Base-by-base conservation (phyloP, 495 filamentous ascomycete species). In the Podospora pseudoanserina region DNA sequence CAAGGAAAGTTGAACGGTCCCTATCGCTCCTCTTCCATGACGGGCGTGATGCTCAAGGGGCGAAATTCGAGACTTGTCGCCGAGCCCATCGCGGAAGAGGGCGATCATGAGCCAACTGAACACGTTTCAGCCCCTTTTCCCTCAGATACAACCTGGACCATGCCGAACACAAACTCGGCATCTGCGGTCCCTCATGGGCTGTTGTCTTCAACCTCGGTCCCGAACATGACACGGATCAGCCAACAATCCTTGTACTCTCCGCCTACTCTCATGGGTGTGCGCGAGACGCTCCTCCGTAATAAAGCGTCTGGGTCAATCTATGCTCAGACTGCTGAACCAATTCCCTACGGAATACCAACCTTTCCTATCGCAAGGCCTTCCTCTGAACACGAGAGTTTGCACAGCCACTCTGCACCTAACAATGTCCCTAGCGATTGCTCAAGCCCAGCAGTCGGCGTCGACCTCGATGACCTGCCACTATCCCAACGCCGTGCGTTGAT, bases 401-500 rank as follows among this genome's bases (percentile, higher is more conserved):
- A 80, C 67, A 49, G 39, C 15, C 15, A 49, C 39, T 49, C 39
- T 13, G 39, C 39, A 13, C 6, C 39, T 5, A 49, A 49, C 39
- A 77, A 75, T 70, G 71, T 80, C 64, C 65, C 77, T 53, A 30
- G 65, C 4, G 64, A 69, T 65, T 20, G 56, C 58, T n/a, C 67
- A 34, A 5, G 65, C 7, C 18, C 59, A 30, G 53, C 65, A 27
- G 49, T 70, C 57, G 55, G 71, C 53, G 44, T 75, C 49, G 77
- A 85, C 68, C 63, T 78, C 60, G 93, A 95, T 65, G 85, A 94
- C 74, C 84, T 94, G 68, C 88, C 91, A 0, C 88, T 96, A 19
- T 89, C 90, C 23, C 85, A 89, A 68, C 90, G 91, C 63, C 87
- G 81, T 32, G 75, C 83, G 44, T 72, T 87, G 9, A 82, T 87